phyloP scores from a whole-genome alignment of 805 yeast genomes.

The Ogataea trehalophila region DNA sequence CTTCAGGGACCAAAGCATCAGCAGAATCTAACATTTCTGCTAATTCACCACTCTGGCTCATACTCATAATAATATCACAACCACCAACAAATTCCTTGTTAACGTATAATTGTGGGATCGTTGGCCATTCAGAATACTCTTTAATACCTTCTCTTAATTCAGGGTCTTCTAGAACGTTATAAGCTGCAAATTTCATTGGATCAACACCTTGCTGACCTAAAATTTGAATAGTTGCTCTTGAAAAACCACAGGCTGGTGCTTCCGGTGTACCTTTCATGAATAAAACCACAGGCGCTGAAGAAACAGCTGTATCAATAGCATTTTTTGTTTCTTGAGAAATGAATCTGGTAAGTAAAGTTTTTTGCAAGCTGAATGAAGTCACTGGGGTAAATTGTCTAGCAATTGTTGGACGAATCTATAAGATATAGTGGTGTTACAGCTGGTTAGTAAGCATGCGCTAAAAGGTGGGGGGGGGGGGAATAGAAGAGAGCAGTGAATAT shows the following conservation, averaged over 20 bases:
- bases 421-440: not conserved
- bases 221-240: constrained; percentile 88
- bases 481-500: not conserved
- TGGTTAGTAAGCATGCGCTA: not conserved
- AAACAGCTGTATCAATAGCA: constrained; percentile 84
- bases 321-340: constrained; percentile 72
- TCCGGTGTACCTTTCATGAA: constrained; percentile 99
- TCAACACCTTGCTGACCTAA: constrained; percentile 97
- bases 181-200: constrained; percentile 94
- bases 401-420: constrained; percentile 1
- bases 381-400: not conserved
- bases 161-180: constrained; percentile 90
- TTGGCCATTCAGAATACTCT: constrained; percentile 96
- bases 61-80: constrained; percentile 87
- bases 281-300: constrained; percentile 87
- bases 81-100: constrained; percentile 94
- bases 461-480: not conserved
- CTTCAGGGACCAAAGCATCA: constrained; percentile 76
- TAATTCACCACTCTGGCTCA: constrained; percentile 90
- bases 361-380: not conserved
- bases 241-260: constrained; percentile 96
- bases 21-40: constrained; percentile 77
- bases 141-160: constrained; percentile 94
- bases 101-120: constrained; percentile 93
- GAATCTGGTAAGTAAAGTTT: constrained; percentile 24